Evolutionary conservation across 1,284 basidiomycete genomes (phyloP).

Genomic region (Pseudozyma flocculosa): DNA sequence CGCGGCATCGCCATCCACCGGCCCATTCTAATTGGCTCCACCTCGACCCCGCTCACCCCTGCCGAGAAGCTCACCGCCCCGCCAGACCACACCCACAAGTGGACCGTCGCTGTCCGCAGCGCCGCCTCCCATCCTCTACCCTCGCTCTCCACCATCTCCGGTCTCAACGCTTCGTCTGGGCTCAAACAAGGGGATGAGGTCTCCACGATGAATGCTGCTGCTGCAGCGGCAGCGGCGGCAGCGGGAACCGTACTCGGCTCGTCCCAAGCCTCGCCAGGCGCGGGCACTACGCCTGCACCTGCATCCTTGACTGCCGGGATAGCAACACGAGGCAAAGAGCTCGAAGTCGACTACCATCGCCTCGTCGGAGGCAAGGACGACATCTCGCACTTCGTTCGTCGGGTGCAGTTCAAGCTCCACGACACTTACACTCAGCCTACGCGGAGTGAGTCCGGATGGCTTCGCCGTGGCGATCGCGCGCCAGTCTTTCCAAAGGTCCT

Average conservation of each 20-base stretch:
- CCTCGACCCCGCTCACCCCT: conserved; percentile 76
- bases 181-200: conserved; percentile 24
- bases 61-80: conserved; percentile 68
- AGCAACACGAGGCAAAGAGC: conserved; percentile 48
- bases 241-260: background rate
- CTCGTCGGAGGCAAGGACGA: conserved; percentile 57
- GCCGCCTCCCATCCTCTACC: conserved; percentile 61
- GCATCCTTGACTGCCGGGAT: no score
- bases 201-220: conserved; percentile 15
- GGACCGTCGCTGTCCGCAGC: conserved; percentile 89
- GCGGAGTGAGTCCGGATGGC: conserved; percentile 67
- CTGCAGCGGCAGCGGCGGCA: conserved; percentile 2
- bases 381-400: conserved; percentile 64
- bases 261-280: no score
- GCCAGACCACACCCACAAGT: conserved; percentile 87
- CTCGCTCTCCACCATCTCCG: conserved; percentile 39
- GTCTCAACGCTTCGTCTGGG: conserved; percentile 6
- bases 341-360: conserved; percentile 51
- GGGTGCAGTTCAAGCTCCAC: conserved; percentile 95
- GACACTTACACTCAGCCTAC: conserved; percentile 92
- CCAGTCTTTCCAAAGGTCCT: no score
- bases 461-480: conserved; percentile 1
- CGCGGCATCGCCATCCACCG: conserved; percentile 79
- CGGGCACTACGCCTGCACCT: no score
- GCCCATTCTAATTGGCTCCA: conserved; percentile 93